A percentile compares a stretch with the other conserved stretches of the same genome.
Conservation (phyloP, 345 rosid species). For the Carallia brachiata region DNA sequence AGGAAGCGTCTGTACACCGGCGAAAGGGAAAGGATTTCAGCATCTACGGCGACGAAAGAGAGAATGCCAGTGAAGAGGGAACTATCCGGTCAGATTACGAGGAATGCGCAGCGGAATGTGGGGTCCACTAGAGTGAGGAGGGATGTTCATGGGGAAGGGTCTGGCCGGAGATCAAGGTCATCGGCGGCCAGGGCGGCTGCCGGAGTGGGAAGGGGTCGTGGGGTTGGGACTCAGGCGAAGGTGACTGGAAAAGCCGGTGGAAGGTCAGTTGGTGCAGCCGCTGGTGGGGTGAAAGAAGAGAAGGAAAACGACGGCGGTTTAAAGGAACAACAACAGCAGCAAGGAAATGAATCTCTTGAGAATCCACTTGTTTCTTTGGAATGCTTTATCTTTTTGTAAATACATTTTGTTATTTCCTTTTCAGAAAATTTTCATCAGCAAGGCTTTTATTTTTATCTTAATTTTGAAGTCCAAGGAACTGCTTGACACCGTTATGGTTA, state of each 20-base stretch:
- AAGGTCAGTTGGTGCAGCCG: slow-evolving; percentile 14
- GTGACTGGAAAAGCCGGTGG: slow-evolving; percentile 24
- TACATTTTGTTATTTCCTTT: slow-evolving; percentile 52
- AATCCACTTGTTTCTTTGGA: neutral
- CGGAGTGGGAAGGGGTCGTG: slow-evolving; percentile 8
- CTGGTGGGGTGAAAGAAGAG: slow-evolving; percentile 11
- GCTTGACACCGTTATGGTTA: too few species aligned
- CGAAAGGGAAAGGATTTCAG: slow-evolving; percentile 14
- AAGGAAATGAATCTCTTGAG: too few species aligned
- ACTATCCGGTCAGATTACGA: slow-evolving; percentile 15
- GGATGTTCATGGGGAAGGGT: slow-evolving; percentile 28
- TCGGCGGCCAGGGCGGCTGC: slow-evolving; percentile 8
- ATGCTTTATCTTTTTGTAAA: slow-evolving; percentile 49
- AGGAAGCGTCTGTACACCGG: slow-evolving; percentile 39
- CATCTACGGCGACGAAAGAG: slow-evolving; percentile 28
- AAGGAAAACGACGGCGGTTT: slow-evolving; percentile 23
- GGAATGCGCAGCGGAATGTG: slow-evolving; percentile 30
- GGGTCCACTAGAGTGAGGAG: slow-evolving; percentile 32
- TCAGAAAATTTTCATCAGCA: slow-evolving; percentile 66
- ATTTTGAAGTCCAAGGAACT: too few species aligned
- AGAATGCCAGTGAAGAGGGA: slow-evolving; percentile 25
- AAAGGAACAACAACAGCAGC: slow-evolving; percentile 12
- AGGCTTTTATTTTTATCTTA: too few species aligned
- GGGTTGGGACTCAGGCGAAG: slow-evolving; percentile 4
- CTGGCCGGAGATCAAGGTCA: slow-evolving; percentile 34